Evolutionary conservation across 129 eudicot genomes (phyloP).

Genomic region (Dittrichia graveolens): DNA sequence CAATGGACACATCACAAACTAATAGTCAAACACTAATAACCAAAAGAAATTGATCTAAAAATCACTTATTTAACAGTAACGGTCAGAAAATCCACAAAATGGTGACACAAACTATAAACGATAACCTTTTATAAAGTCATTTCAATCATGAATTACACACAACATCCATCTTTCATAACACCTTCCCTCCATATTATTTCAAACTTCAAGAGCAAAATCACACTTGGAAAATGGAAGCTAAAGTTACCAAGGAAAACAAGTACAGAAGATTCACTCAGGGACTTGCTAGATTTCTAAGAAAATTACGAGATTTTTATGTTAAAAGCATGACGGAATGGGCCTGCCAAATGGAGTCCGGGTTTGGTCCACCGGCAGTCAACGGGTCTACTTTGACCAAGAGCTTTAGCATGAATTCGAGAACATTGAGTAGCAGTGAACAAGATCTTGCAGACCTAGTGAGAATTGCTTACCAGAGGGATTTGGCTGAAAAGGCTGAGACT

Average conservation of each 20-base stretch:
- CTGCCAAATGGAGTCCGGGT: slow-evolving; percentile 27
- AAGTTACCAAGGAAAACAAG: slow-evolving; percentile 16
- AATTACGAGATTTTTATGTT: slow-evolving; percentile 39
- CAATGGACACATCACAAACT: neutral
- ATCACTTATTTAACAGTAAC: neutral
- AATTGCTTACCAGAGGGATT: slow-evolving; percentile 35
- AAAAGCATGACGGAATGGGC: slow-evolving; percentile 41
- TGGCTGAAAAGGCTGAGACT: slow-evolving; percentile 24
- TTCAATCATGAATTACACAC: neutral
- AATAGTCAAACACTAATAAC: slow-evolving; percentile 17
- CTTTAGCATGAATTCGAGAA: slow-evolving; percentile 34
- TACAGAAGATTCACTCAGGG: slow-evolving; percentile 18
- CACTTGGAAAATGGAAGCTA: slow-evolving; percentile 27
- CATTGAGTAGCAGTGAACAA: slow-evolving; percentile 22
- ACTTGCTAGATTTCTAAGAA: slow-evolving; percentile 35
- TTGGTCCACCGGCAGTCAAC: slow-evolving; percentile 37
- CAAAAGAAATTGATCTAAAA: neutral
- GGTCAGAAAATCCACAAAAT: neutral
- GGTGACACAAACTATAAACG: too few species aligned
- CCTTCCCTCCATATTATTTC: neutral
- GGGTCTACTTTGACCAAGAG: slow-evolving; percentile 47
- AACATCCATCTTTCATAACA: slow-evolving; percentile 1
- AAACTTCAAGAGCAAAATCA: neutral
- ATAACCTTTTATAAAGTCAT: slow-evolving; percentile 1
- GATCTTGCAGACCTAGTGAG: slow-evolving; percentile 47